Evolutionary conservation across 2,329 filamentous ascomycete species (phyloP).

Genomic region (Clonostachys sp.): DNA sequence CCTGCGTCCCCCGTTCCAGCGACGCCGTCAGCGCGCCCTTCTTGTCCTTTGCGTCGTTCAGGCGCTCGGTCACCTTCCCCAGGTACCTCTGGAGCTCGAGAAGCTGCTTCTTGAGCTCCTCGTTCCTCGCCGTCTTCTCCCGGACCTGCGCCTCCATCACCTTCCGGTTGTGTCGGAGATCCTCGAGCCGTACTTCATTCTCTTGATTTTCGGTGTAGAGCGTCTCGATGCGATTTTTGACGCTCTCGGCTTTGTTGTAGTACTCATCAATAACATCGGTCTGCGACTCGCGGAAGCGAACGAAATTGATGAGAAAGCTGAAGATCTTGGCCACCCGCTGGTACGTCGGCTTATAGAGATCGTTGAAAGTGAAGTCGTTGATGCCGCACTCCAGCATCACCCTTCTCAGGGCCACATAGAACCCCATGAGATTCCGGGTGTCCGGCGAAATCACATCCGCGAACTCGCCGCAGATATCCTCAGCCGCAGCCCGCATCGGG

Average conservation of each 20-base stretch:
- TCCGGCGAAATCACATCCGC: conserved; percentile 82
- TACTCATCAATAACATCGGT: conserved; percentile 86
- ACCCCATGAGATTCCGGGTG: conserved; percentile 91
- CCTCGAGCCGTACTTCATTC: conserved; percentile 72
- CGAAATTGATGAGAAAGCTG: conserved; percentile 98
- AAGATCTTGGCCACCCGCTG: conserved; percentile 91
- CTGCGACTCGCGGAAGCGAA: conserved; percentile 92
- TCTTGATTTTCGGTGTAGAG: conserved; percentile 84
- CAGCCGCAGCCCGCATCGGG: conserved; percentile 87
- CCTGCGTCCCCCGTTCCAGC: conserved; percentile 67
- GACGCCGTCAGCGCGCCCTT: conserved; percentile 70
- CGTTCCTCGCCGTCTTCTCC: conserved; percentile 81
- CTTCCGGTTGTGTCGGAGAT: conserved; percentile 75
- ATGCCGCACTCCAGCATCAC: conserved; percentile 86
- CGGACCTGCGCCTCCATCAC: conserved; percentile 77
- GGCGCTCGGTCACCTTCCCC: conserved; percentile 74
- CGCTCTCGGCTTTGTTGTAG: conserved; percentile 84
- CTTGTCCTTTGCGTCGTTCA: conserved; percentile 78
- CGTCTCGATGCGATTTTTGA: conserved; percentile 82
- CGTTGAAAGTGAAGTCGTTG: conserved; percentile 87
- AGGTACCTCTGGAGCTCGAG: conserved; percentile 78
- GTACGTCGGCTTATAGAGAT: conserved; percentile 87
- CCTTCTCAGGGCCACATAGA: conserved; percentile 79
- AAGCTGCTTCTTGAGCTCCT: conserved; percentile 78
- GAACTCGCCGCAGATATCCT: conserved; percentile 80